Conservation (phyloP, 2,329 filamentous ascomycete genomes). For the Fusarium musae region DNA sequence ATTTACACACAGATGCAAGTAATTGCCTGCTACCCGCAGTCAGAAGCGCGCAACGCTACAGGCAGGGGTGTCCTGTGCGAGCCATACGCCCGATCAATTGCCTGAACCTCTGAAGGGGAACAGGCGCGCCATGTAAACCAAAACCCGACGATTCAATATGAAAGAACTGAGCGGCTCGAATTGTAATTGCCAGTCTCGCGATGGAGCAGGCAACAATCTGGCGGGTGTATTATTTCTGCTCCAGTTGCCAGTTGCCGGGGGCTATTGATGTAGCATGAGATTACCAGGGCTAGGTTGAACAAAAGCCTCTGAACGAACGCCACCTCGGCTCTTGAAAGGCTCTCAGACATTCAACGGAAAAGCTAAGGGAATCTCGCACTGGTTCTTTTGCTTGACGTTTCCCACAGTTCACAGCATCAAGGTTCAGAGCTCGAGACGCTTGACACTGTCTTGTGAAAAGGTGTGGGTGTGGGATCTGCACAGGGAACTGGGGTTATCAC, state of each 20-base stretch:
- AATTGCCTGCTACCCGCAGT: conserved; percentile 23
- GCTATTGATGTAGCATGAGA: conserved; percentile 34
- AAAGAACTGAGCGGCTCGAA: conserved; percentile 38
- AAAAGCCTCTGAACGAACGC: conserved; percentile 40
- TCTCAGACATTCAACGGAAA: conserved; percentile 27
- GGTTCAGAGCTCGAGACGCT: conserved; percentile 3
- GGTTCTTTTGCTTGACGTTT: conserved; percentile 33
- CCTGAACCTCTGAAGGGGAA: conserved; percentile 12
- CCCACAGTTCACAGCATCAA: conserved; percentile 7
- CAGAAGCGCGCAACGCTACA: conserved; percentile 27
- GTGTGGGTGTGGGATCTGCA: conserved; percentile 43
- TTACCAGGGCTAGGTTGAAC: conserved; percentile 41
- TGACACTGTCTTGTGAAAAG: conserved; percentile 16
- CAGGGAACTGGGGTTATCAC: conserved; percentile 41
- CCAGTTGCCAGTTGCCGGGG: conserved; percentile 33
- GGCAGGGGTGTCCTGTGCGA: conserved; percentile 33
- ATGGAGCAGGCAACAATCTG: not conserved
- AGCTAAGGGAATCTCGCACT: conserved; percentile 32
- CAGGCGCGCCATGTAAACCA: conserved; percentile 31
- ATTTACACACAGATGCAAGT: conserved; percentile 23
- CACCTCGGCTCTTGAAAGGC: conserved; percentile 45
- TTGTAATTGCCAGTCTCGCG: conserved; percentile 29
- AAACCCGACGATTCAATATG: conserved; percentile 25
- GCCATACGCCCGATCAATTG: conserved; percentile 26
- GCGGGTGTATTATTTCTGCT: conserved; percentile 9